Conservation (phyloP, 2,329 filamentous ascomycete genomes). For the Hypocrella siamensis region DNA sequence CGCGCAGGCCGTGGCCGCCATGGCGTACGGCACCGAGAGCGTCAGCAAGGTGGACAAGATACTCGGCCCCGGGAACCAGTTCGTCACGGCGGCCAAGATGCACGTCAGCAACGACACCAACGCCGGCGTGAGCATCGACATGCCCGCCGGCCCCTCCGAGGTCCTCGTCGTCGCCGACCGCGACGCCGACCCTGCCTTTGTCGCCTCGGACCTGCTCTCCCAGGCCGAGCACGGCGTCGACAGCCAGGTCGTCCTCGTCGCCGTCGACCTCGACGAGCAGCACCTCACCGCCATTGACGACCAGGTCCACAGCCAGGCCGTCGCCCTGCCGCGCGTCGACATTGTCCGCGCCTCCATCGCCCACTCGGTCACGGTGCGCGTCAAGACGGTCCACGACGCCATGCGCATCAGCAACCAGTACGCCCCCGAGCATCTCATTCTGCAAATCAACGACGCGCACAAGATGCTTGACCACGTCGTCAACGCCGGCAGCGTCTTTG, state of each 20-base stretch:
- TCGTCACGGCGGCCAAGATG: slow-evolving; percentile 98
- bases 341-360: slow-evolving; percentile 82
- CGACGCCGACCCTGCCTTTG: slow-evolving; percentile 79
- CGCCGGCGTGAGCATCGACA: slow-evolving; percentile 89
- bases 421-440: slow-evolving; percentile 88
- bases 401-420: slow-evolving; percentile 83
- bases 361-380: slow-evolving; percentile 78
- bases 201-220: slow-evolving; percentile 84
- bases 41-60: slow-evolving; percentile 98
- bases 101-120: slow-evolving; percentile 93
- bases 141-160: slow-evolving; percentile 94
- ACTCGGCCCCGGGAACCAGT: slow-evolving; percentile 92
- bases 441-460: slow-evolving; percentile 70
- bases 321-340: slow-evolving; percentile 74
- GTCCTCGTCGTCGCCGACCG: slow-evolving; percentile 91
- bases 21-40: slow-evolving; percentile 93
- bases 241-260: slow-evolving; percentile 85
- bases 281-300: slow-evolving; percentile 76
- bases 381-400: slow-evolving; percentile 54
- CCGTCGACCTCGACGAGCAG: slow-evolving; percentile 59
- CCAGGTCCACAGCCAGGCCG: slow-evolving; percentile 76
- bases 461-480: slow-evolving; percentile 62
- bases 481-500: slow-evolving; percentile 92
- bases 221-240: slow-evolving; percentile 96
- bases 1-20: slow-evolving; percentile 85